These are phyloP conservation scores for Physaria fendleri DNA, from an alignment of 345 rosid species.

Conservation along the genomic window DNA sequence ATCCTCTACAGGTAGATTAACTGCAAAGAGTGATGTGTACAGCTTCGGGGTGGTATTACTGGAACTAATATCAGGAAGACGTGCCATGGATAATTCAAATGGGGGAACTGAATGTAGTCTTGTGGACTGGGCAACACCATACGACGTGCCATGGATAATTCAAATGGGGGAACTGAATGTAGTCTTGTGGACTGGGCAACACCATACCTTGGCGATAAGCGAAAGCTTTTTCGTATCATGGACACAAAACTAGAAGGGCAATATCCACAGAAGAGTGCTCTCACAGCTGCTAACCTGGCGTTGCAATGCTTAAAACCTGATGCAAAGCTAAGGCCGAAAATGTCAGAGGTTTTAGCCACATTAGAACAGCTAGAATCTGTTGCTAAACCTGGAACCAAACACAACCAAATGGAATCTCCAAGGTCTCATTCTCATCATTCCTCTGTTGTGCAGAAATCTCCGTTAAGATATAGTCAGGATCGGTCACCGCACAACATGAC, in stretches of 20 bases:
- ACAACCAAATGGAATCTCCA: constrained; percentile 17
- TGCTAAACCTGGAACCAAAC: constrained; percentile 20
- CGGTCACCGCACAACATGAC: constrained; percentile 45
- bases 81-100: constrained; percentile 43
- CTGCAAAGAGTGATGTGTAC: constrained; percentile 60
- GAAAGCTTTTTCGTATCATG: constrained; percentile 61
- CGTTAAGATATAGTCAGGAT: constrained; percentile 37
- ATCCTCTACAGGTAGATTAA: constrained; percentile 48
- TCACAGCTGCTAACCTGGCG: constrained; percentile 47
- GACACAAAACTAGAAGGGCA: constrained; percentile 69
- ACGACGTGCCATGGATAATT: constrained; percentile 42
- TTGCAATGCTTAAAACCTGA: constrained; percentile 46
- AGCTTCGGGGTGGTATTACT: constrained; percentile 70
- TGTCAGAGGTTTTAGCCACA: constrained; percentile 48
- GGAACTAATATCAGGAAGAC: constrained; percentile 61
- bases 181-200: constrained; percentile 78
- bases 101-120: constrained; percentile 53
- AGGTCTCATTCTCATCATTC: constrained; percentile 23
- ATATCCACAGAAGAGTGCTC: constrained; percentile 59
- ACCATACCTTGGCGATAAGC: constrained; percentile 54
- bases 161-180: constrained; percentile 45
- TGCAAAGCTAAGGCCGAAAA: constrained; percentile 59
- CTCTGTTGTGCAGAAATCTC: constrained; percentile 42
- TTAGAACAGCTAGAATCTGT: constrained; percentile 35
- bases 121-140: constrained; percentile 73